Conservation (phyloP, 371 early-diverging fungal species). For the Mucor mucedo region DNA sequence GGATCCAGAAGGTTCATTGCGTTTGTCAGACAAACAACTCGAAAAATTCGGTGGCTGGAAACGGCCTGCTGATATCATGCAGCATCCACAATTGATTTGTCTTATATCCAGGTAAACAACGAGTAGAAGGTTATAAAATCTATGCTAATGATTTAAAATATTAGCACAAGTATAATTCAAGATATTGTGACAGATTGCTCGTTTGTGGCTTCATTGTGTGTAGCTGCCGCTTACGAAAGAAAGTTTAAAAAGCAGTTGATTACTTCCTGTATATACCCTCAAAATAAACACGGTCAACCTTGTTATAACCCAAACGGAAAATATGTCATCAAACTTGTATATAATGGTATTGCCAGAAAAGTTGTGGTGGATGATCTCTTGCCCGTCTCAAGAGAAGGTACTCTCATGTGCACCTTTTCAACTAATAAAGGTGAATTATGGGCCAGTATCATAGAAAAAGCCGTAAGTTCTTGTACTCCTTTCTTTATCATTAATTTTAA, state of each 20-base stretch:
- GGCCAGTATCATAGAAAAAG: conserved; percentile 91
- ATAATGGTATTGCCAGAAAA: conserved; percentile 87
- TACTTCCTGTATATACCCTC: conserved; percentile 87
- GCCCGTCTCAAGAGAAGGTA: conserved; percentile 77
- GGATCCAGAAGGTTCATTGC: conserved; percentile 78
- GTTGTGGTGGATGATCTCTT: conserved; percentile 91
- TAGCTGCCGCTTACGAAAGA: conserved; percentile 83
- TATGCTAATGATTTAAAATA: no score
- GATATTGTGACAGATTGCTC: conserved; percentile 94
- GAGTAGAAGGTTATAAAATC: no score
- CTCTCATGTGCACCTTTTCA: conserved; percentile 86
- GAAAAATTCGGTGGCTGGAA: conserved; percentile 82
- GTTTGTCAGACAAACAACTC: conserved; percentile 77
- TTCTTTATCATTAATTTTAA: not conserved
- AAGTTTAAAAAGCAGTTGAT: conserved; percentile 80
- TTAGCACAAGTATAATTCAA: conserved; percentile 65
- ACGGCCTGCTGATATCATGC: conserved; percentile 76
- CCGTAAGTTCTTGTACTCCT: conserved; percentile 43
- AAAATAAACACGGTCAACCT: conserved; percentile 74
- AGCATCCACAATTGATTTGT: conserved; percentile 67
- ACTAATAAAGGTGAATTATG: conserved; percentile 79
- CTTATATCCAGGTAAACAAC: conserved; percentile 58
- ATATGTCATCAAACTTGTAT: conserved; percentile 82
- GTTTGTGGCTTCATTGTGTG: conserved; percentile 91
- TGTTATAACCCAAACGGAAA: conserved; percentile 87